Evolutionary conservation across 352 stramenopile genomes (phyloP), one percentile per base, ranked within the genome.

Genomic region (Phytophthora multivora): DNA sequence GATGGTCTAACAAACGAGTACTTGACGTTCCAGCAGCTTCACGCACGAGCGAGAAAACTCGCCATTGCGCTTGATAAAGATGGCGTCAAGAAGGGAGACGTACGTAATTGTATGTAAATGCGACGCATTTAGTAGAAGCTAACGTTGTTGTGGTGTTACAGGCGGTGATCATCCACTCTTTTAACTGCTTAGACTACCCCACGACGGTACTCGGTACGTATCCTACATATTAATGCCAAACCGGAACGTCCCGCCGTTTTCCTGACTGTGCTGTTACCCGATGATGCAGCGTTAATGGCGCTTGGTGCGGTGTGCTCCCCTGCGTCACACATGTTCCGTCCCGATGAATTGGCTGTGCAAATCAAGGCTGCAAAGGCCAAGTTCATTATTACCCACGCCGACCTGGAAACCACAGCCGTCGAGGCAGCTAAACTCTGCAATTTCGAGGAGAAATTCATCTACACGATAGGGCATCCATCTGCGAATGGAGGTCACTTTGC

Each of bases 181-280:
- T 88, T 59, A 91, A 91, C 66, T 91, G 82, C 48, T 19, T 89
- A 21, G 82, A 91, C 58, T 91, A 81, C 56, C 79, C 76, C 30
- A 71, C 76, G 15, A 57, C 77, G 6, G 65, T 85, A 8, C 68
- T 88, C 12, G 76, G 80, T 90, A 60, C 15, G 51, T 13, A 33
- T 33, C 43, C 48, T 12, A 0, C 39, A 9, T 51, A 16, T 13
- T n/a, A 51, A 35, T 55, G 21, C 38, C 54, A 55, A 50, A 41
- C 12, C n/a, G 3, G 13, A 40, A 12, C 11, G 35, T 8, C 19
- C n/a, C 5, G 5, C 50, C 3, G n/a, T 18, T 49, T 47, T 51
- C 23, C 56, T 66, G 23, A 65, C 8, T 11, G n/a, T 38, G 12
- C 4, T 40, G 5, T 0, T 36, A 26, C 10, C 18, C 25, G 33